Evolutionary conservation across 2,329 filamentous ascomycete genomes (phyloP).

Genomic region (Arthrobotrys pseudoclavata): DNA sequence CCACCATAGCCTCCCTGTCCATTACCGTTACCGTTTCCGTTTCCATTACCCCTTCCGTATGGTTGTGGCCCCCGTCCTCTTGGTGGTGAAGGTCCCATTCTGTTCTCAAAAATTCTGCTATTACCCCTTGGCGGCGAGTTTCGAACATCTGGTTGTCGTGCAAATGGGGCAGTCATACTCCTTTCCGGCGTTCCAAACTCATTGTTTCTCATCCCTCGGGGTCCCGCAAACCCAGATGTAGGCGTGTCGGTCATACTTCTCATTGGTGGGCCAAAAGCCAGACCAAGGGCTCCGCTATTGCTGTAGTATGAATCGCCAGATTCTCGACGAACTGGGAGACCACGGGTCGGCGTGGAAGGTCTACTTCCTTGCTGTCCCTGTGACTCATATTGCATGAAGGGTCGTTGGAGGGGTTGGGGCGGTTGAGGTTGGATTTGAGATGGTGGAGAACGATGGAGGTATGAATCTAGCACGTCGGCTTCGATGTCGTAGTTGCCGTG

Average conservation of each 20-base stretch:
- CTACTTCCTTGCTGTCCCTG: conserved; percentile 41
- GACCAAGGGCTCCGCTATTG: conserved; percentile 22
- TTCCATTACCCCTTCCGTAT: conserved; percentile 29
- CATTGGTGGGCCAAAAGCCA: conserved; percentile 14
- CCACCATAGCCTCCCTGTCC: conserved; percentile 21
- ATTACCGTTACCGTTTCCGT: neutral
- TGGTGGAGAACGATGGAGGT: conserved; percentile 38
- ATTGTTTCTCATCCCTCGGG: conserved; percentile 10
- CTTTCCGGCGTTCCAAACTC: conserved; percentile 28
- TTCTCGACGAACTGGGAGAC: conserved; percentile 44
- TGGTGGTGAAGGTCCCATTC: conserved; percentile 14
- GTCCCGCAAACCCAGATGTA: conserved; percentile 20
- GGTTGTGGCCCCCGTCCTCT: conserved; percentile 1
- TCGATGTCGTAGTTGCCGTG: conserved; percentile 57
- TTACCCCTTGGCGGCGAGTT: conserved; percentile 42
- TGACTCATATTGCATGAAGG: conserved; percentile 43
- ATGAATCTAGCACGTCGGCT: conserved; percentile 56
- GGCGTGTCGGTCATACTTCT: conserved; percentile 49
- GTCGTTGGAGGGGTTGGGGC: conserved; percentile 41
- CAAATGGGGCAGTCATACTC: conserved; percentile 48
- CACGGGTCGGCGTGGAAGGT: conserved; percentile 41
- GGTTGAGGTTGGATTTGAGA: conserved; percentile 35
- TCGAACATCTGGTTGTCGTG: conserved; percentile 32
- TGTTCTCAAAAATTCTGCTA: conserved; percentile 45
- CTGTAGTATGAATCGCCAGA: conserved; percentile 40